These are phyloP conservation scores for Smittium mucronatum DNA, from an alignment of 371 early-diverging fungal species.

Conservation along the genomic window DNA sequence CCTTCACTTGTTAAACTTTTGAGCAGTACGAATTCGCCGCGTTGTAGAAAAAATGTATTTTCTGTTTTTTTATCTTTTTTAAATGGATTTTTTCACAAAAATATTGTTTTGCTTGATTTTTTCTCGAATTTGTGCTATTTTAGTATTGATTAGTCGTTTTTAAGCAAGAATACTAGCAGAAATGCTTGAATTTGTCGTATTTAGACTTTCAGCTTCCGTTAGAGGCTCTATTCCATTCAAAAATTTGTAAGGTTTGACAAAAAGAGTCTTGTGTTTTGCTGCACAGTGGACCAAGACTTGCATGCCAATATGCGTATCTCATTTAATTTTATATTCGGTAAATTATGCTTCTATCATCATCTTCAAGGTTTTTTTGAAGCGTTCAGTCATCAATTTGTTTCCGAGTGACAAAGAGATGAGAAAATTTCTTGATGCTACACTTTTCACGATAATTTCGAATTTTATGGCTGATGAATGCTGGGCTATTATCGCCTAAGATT, in stretches of 20 bases:
- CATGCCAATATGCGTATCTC: not conserved
- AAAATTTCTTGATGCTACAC: not conserved
- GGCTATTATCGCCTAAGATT: not conserved
- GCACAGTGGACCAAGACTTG: not conserved
- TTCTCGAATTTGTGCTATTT: not conserved
- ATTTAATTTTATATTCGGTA: not conserved
- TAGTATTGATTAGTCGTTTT: not conserved
- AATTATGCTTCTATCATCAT: not conserved
- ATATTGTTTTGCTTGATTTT: not conserved
- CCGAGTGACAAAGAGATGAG: not conserved
- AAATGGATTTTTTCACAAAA: not conserved
- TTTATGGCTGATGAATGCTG: not conserved
- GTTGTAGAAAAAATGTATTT: not conserved
- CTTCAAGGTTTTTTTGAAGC: not conserved
- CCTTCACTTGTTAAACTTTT: not conserved
- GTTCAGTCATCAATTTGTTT: not conserved
- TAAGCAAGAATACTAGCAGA: not conserved
- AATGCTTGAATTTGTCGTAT: not conserved
- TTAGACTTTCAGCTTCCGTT: not conserved
- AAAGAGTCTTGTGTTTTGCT: not conserved
- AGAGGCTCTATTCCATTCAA: not conserved
- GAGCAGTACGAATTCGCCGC: not conserved
- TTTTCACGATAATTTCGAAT: not conserved
- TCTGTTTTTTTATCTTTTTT: not conserved
- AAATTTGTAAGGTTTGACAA: not conserved